Evolutionary conservation across 83 land plant genomes (phyloP), one percentile per base, ranked within the genome.

Genomic region (Picea abies): DNA sequence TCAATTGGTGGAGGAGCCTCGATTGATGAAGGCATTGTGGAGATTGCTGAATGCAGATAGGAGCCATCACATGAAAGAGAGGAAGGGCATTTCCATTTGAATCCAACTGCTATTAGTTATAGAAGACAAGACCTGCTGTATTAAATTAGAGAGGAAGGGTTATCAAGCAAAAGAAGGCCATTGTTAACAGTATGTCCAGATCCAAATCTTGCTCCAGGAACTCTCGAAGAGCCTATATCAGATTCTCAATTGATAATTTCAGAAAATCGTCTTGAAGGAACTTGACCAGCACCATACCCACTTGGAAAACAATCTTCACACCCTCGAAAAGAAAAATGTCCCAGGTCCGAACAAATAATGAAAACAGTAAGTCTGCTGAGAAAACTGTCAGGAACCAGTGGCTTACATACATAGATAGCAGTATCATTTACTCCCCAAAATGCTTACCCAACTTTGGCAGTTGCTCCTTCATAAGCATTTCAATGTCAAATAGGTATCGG

Each of bases 341-440:
- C 90, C 90, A 89, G 12, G 86, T 86, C 29, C 88, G 85, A 67
- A 89, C 71, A 20, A 85, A 88, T 76, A 89, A 80, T 11, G 86
- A 79, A 79, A 89, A 86, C 14, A 88, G 90, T 32, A 89, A 86
- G 25, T 85, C 84, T 78, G 82, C 84, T 2, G 90, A 86, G 58
- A 89, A 89, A 56, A 89, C 83, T 41, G 90, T 89, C 83, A 89
- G 81, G 67, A 89, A 89, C 90, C 90, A 89, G 52, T 83, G 86
- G 65, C 89, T 86, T 9, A 88, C 90, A 78, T 86, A 89, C 89
- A 86, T 86, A 86, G 86, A 86, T 25, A 86, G 89, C 61, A 86
- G 81, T 23, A 89, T 86, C 85, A 83, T 86, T 80, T 89, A 86
- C 32, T 83, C 52, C 22, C 86, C 90, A 62, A 89, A 89, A 86